A percentile compares a stretch with the other conserved stretches of the same genome.
phyloP scores from a whole-genome alignment of 2,329 filamentous ascomycete genomes.

The Cytospora piceae region DNA sequence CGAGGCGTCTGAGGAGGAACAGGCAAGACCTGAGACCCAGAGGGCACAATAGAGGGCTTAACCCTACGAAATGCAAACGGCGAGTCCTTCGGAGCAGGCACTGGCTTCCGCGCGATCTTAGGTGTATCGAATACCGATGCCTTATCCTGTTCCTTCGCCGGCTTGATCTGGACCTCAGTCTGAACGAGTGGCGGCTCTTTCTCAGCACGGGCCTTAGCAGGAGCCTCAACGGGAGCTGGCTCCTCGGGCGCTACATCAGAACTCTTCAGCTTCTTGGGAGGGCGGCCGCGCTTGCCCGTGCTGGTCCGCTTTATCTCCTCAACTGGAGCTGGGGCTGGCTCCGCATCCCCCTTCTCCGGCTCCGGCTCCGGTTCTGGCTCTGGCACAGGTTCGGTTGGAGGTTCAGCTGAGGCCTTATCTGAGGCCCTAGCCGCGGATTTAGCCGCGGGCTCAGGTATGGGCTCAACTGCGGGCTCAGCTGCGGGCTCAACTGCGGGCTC shows the following conservation, averaged over 20 bases:
- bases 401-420: neutral
- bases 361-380: slow-evolving; percentile 29
- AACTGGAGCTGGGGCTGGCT: slow-evolving; percentile 29
- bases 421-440: slow-evolving; percentile 26
- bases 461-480: slow-evolving; percentile 21
- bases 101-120: slow-evolving; percentile 28
- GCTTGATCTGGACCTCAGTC: slow-evolving; percentile 26
- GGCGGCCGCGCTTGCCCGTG: slow-evolving; percentile 39
- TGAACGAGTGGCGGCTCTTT: slow-evolving; percentile 15
- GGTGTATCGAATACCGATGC: slow-evolving; percentile 25
- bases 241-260: slow-evolving; percentile 19
- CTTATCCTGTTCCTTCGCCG: slow-evolving; percentile 26
- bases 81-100: slow-evolving; percentile 29
- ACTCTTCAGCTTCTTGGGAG: slow-evolving; percentile 38
- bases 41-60: slow-evolving; percentile 37
- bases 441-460: neutral
- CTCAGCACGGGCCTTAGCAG: neutral
- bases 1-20: slow-evolving; percentile 47
- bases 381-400: too few relatives aligned
- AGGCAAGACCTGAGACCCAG: slow-evolving; percentile 26
- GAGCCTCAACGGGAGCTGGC: neutral
- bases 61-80: slow-evolving; percentile 34
- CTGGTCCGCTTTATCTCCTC: slow-evolving; percentile 29
- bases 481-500: slow-evolving; percentile 17
- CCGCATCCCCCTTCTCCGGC: slow-evolving; percentile 31